A percentile compares a stretch with the other conserved stretches of the same genome.
These are phyloP conservation scores for Neofusicoccum ribis DNA, from an alignment of 2,329 filamentous ascomycete genomes.

Conservation along the genomic window DNA sequence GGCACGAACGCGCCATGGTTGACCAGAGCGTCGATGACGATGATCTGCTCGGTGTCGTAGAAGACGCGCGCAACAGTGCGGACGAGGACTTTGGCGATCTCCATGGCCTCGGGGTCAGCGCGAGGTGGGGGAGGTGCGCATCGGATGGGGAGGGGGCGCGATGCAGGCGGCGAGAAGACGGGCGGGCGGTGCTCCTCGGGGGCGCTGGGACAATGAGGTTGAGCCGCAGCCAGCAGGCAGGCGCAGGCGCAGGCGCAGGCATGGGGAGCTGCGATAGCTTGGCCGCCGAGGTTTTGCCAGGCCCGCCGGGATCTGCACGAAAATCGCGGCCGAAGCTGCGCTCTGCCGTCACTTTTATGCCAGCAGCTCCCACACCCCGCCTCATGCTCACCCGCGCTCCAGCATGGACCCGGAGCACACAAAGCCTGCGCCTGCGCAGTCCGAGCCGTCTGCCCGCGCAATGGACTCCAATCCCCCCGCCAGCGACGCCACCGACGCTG, in stretches of 20 bases:
- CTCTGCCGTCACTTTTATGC: neutral
- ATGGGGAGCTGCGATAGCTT: neutral
- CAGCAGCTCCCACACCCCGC: neutral
- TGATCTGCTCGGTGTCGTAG: constrained; percentile 79
- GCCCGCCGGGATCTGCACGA: neutral
- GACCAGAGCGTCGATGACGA: constrained; percentile 78
- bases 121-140: neutral
- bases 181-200: neutral
- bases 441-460: constrained; percentile 22
- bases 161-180: neutral
- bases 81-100: constrained; percentile 75
- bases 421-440: constrained; percentile 8
- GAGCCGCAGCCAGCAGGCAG: neutral
- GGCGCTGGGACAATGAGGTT: neutral
- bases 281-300: neutral
- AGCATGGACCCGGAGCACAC: constrained; percentile 29
- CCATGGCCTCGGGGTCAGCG: constrained; percentile 46
- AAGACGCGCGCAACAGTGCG: constrained; percentile 84
- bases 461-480: constrained; percentile 27
- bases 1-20: constrained; percentile 66
- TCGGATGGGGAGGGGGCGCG: neutral
- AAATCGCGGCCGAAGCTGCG: neutral
- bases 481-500: neutral
- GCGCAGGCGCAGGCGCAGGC: neutral
- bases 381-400: constrained; percentile 28